phyloP scores from a whole-genome alignment of 2,329 filamentous ascomycete genomes.

The Fusarium graminum region DNA sequence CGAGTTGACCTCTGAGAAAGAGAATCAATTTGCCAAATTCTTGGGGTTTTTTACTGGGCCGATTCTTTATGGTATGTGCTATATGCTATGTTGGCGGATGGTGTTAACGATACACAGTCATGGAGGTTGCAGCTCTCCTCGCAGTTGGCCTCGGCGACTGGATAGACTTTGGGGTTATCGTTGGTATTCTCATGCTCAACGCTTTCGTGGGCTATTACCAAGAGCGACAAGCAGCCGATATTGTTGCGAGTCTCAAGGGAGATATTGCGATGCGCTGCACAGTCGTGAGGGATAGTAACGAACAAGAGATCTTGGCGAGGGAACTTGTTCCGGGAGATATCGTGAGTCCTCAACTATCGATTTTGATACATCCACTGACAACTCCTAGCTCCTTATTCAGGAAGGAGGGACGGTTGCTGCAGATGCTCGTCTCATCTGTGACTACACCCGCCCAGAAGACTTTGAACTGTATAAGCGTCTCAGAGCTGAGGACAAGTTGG shows the following conservation, averaged over 20 bases:
- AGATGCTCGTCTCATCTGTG: slow-evolving; percentile 31
- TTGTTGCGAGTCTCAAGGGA: slow-evolving; percentile 31
- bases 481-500: slow-evolving; percentile 31
- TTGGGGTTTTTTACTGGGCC: slow-evolving; percentile 3
- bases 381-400: slow-evolving; percentile 18
- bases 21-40: slow-evolving; percentile 24
- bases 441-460: slow-evolving; percentile 31
- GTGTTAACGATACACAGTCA: slow-evolving; percentile 10
- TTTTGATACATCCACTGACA: not conserved
- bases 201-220: slow-evolving; percentile 38
- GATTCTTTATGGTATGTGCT: slow-evolving; percentile 28
- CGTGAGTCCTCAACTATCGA: not conserved
- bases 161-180: slow-evolving; percentile 35
- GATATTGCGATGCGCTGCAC: slow-evolving; percentile 40
- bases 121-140: slow-evolving; percentile 34
- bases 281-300: slow-evolving; percentile 17
- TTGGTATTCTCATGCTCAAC: slow-evolving; percentile 35
- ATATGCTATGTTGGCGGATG: fast-evolving
- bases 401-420: slow-evolving; percentile 36
- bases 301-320: slow-evolving; percentile 28
- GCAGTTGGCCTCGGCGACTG: slow-evolving; percentile 34
- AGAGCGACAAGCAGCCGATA: slow-evolving; percentile 35
- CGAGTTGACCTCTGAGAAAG: slow-evolving; percentile 30
- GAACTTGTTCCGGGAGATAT: slow-evolving; percentile 30
- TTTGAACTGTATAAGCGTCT: slow-evolving; percentile 36